phyloP scores from a whole-genome alignment of 306 rosid species.

The Elaeagnus macrophylla region DNA sequence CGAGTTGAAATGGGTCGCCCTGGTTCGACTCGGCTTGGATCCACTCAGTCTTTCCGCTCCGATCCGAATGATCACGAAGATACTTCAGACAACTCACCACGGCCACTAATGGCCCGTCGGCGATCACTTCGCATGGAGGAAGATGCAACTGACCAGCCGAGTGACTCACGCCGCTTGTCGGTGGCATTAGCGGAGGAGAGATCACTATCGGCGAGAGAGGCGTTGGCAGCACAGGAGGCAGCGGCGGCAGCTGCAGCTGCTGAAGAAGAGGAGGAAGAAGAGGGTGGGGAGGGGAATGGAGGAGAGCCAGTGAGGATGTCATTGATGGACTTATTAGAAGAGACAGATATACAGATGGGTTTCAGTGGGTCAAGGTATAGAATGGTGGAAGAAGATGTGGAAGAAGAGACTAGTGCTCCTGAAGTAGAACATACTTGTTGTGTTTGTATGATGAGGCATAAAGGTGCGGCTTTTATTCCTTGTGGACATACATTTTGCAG shows the following conservation, averaged over 20 bases:
- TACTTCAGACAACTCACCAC: not conserved
- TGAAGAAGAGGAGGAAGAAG: conserved; percentile 8
- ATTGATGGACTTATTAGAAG: conserved; percentile 79
- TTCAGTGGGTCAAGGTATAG: conserved; percentile 38
- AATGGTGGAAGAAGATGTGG: conserved; percentile 35
- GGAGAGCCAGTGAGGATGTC: conserved; percentile 50
- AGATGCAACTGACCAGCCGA: conserved; percentile 18
- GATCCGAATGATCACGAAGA: conserved; percentile 3
- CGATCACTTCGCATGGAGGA: conserved; percentile 19
- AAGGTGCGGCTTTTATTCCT: conserved; percentile 42
- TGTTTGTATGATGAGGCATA: conserved; percentile 80
- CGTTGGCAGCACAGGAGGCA: conserved; percentile 43
- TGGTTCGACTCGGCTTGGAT: conserved; percentile 23
- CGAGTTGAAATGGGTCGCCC: not conserved
- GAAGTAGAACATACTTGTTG: conserved; percentile 52
- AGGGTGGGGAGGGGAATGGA: not conserved
- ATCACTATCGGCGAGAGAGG: conserved; percentile 42
- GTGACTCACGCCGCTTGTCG: conserved; percentile 28
- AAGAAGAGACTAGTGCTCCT: conserved; percentile 19
- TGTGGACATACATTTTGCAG: conserved; percentile 86
- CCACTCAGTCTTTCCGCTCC: conserved; percentile 6
- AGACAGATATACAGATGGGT: conserved; percentile 65
- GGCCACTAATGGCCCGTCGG: conserved; percentile 22
- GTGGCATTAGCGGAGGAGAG: conserved; percentile 35
- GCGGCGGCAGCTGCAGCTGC: conserved; percentile 24